These are phyloP conservation scores for Nitzschia sp. DNA, from an alignment of 108 stramenopile species.

Conservation along the genomic window DNA sequence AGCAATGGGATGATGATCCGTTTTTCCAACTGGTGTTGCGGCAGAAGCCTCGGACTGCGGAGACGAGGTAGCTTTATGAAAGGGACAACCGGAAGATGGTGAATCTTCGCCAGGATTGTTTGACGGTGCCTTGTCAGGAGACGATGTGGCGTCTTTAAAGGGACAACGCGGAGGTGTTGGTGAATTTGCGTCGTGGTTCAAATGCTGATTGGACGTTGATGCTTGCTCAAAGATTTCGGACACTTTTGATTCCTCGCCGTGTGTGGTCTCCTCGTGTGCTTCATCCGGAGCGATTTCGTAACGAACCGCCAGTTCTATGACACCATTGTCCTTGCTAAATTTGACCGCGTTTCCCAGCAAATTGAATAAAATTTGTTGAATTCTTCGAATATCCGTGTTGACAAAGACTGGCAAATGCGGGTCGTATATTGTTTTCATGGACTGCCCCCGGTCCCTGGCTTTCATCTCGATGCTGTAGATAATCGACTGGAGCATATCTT, in stretches of 20 bases:
- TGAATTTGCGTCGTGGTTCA: not conserved
- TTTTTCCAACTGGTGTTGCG: not conserved
- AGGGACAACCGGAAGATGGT: conserved; percentile 2
- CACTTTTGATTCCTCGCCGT: not conserved
- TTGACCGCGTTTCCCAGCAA: conserved; percentile 52
- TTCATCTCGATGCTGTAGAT: conserved; percentile 39
- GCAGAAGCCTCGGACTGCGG: not conserved
- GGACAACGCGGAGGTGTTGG: not conserved
- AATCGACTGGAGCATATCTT: conserved; percentile 17
- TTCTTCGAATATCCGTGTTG: conserved; percentile 41
- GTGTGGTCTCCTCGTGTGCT: not conserved
- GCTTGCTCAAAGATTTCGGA: not conserved
- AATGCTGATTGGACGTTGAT: no score
- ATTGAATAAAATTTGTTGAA: conserved; percentile 57
- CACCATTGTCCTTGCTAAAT: conserved; percentile 32
- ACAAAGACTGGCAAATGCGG: conserved; percentile 20
- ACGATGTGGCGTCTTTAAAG: not conserved
- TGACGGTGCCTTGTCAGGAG: not conserved
- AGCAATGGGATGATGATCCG: no score
- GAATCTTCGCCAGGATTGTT: not conserved
- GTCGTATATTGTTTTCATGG: conserved; percentile 18
- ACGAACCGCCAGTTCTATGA: conserved; percentile 24
- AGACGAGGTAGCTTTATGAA: conserved; percentile 1
- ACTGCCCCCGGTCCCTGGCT: conserved; percentile 7
- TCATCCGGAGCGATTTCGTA: not conserved